Base-by-base conservation (phyloP, 2,329 filamentous ascomycete species). In the Fusarium napiforme region DNA sequence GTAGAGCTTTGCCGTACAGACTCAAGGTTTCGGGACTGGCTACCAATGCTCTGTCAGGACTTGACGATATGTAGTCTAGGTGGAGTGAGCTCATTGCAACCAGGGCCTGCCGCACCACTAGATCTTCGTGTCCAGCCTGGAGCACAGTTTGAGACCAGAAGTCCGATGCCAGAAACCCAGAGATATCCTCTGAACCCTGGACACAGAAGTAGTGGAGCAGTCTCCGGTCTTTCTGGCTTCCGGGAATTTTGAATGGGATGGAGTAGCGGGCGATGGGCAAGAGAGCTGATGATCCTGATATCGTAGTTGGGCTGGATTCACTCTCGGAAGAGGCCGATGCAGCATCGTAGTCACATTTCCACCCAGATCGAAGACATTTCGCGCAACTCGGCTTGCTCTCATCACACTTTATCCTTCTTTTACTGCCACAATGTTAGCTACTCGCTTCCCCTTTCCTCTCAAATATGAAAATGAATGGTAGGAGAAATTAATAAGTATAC, bases 201-300 rank as follows among this genome's bases (percentile, higher is more conserved):
- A 68, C 56, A 15, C 64, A 68, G 32, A 68, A 68, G n/a, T 68
- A 68, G 42, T 68, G 65, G 4, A 68, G 47, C 1, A 68, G 19
- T 19, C 56, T 49, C 5, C 65, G 65, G 7, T 68, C 65, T 12
- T 28, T 34, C 6, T 68, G 65, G 14, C 65, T 61, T 21, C 65
- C 65, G 6, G 65, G 65, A 5, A 68, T 23, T 4, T 43, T 68
- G 42, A 68, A 68, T 0, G 65, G 65, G 6, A 68, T 68, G 14
- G 55, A 61, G 10, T 68, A 68, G 16, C 30, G 43, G 15, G 30
- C 19, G 9, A 68, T 68, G 2, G 65, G 45, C 4, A 61, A n/a
- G 1, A 52, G 10, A 11, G 23, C 14, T 15, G 10, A n/a, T 3
- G 23, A 4, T 18, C 36, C 32, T 4, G 26, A 11, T 4, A 8